Percentiles rank a stretch among this genome's conserved stretches.
Conservation (phyloP, 1,284 basidiomycete species). For the Vanrija sp. region DNA sequence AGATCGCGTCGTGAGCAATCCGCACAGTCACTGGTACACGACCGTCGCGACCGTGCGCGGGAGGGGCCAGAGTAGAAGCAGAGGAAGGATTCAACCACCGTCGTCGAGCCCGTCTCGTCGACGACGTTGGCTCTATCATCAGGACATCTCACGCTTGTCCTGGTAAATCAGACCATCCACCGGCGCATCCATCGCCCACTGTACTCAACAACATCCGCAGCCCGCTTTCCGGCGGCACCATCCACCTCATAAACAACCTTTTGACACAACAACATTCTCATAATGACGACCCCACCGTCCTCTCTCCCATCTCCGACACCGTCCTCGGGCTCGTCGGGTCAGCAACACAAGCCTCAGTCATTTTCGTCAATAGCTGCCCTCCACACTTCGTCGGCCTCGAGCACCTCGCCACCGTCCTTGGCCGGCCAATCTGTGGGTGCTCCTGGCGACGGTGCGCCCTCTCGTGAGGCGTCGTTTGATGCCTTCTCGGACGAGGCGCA, state of each 20-base stretch:
- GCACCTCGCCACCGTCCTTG: constrained; percentile 12
- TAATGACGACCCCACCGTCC: constrained; percentile 37
- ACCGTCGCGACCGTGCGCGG: not conserved
- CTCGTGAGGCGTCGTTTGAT: constrained; percentile 12
- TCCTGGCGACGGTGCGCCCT: constrained; percentile 5
- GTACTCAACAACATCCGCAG: too few relatives aligned
- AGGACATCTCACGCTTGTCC: too few relatives aligned
- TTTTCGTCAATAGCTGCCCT: constrained; percentile 24
- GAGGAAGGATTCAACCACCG: not conserved
- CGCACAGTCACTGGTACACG: not conserved
- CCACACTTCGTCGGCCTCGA: constrained; percentile 19
- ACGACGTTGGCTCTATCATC: too few relatives aligned
- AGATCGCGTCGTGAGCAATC: not conserved
- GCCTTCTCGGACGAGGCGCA: constrained; percentile 8
- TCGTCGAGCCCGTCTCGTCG: too few relatives aligned
- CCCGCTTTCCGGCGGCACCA: not conserved
- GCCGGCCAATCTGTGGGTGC: constrained; percentile 7
- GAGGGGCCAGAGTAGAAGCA: not conserved
- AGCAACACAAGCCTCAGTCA: constrained; percentile 22
- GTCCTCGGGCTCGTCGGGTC: constrained; percentile 27
- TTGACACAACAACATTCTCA: not conserved
- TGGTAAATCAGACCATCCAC: too few relatives aligned
- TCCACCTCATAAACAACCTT: not conserved
- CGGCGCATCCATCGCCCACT: too few relatives aligned
- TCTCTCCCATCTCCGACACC: constrained; percentile 35